phyloP scores from a whole-genome alignment of 129 eudicot genomes.

The Mikania micrantha region DNA sequence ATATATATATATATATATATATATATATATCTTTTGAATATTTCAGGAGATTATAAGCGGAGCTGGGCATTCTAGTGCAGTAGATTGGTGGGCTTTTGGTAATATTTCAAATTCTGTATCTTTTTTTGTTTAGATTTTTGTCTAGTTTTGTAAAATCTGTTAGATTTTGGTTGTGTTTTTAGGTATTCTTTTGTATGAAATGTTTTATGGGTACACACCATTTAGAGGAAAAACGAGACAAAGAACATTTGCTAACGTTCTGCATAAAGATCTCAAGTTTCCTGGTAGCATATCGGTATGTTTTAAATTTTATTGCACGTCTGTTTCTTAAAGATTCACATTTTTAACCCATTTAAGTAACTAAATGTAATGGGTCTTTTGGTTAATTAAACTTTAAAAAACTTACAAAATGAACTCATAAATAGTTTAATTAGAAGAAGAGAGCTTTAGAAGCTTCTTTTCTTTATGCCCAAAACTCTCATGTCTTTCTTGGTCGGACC shows the following conservation, averaged over 20 bases:
- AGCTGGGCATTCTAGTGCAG: constrained; percentile 94
- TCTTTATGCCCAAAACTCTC: too few species aligned
- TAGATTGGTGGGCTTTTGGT: constrained; percentile 99
- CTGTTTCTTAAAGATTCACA: background rate
- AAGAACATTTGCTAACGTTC: constrained; percentile 84
- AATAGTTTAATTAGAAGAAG: too few species aligned
- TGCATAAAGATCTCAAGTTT: constrained; percentile 82
- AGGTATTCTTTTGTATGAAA: constrained; percentile 86
- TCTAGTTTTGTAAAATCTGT: background rate
- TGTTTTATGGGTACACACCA: constrained; percentile 93
- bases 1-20: too few species aligned
- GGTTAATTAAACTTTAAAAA: too few species aligned
- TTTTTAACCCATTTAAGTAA: background rate
- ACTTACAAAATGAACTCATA: too few species aligned
- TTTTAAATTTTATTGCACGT: background rate
- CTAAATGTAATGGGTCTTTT: too few species aligned
- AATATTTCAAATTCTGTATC: constrained; percentile 12
- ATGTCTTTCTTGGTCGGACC: too few species aligned
- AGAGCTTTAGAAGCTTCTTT: too few species aligned
- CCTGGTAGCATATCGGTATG: constrained; percentile 71
- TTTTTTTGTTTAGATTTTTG: background rate
- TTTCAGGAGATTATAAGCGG: constrained; percentile 84
- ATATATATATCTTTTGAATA: background rate
- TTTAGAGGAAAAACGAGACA: constrained; percentile 99
- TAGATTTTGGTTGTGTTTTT: background rate